Percentiles rank a stretch among this genome's conserved stretches.
These are phyloP conservation scores for Phoma herbarum DNA, from an alignment of 2,329 filamentous ascomycete genomes.

Conservation along the genomic window DNA sequence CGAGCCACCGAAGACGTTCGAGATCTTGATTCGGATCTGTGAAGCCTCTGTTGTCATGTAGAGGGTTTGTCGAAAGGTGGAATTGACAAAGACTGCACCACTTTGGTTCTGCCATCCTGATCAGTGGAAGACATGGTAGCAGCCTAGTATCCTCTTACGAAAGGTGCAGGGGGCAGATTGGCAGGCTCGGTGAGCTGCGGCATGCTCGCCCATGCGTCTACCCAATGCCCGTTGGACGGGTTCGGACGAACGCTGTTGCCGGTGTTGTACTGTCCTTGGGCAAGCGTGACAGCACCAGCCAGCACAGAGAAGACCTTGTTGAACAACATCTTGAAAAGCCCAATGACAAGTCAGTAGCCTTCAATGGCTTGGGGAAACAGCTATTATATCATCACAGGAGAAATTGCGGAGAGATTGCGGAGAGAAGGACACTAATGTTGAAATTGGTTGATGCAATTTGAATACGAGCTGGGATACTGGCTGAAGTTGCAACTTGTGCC, in stretches of 20 bases:
- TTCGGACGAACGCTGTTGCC: conserved; percentile 9
- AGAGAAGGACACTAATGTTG: conserved; percentile 5
- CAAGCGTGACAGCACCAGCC: conserved; percentile 7
- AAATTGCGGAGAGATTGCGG: conserved; percentile 11
- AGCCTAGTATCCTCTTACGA: conserved; percentile 41
- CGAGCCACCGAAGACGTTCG: conserved; percentile 70
- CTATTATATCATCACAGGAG: conserved; percentile 4
- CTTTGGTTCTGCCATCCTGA: conserved; percentile 58
- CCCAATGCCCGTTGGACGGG: conserved; percentile 60
- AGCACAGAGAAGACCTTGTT: conserved; percentile 7
- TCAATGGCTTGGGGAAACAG: background rate
- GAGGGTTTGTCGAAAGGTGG: conserved; percentile 72
- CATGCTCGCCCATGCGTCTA: conserved; percentile 72
- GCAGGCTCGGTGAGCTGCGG: conserved; percentile 69
- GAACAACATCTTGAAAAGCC: conserved; percentile 8
- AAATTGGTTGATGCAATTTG: conserved; percentile 14
- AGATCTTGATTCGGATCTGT: conserved; percentile 69
- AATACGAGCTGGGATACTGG: conserved; percentile 29
- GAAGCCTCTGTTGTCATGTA: conserved; percentile 66
- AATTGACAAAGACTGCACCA: conserved; percentile 65
- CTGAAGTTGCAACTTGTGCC: conserved; percentile 27
- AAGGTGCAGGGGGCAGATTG: conserved; percentile 69
- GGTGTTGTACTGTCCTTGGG: background rate
- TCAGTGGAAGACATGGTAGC: background rate
- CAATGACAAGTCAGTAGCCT: background rate